phyloP scores from a whole-genome alignment of 768 basidiomycete species.

The Crepidotus variabilis region DNA sequence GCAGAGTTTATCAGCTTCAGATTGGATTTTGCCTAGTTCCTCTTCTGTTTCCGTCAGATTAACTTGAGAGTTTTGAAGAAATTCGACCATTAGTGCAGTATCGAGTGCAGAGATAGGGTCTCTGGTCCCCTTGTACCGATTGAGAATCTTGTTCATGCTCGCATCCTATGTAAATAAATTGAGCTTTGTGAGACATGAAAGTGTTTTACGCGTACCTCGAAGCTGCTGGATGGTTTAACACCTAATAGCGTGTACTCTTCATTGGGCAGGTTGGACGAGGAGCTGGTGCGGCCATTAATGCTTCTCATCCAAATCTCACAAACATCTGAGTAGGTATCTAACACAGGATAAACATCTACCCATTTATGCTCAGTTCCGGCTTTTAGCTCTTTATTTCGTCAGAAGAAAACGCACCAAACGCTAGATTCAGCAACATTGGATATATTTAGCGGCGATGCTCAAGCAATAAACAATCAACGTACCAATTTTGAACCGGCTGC shows the following conservation, averaged over 20 bases:
- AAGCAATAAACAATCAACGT: too few species aligned
- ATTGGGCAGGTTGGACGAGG: background rate
- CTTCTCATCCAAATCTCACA: background rate
- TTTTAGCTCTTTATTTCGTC: background rate
- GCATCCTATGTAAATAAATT: background rate
- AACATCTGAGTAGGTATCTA: background rate
- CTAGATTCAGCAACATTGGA: background rate
- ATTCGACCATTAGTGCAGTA: background rate
- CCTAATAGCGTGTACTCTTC: background rate
- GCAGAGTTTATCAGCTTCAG: background rate
- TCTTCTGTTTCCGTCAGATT: background rate
- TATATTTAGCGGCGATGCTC: background rate
- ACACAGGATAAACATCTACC: background rate
- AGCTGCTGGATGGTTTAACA: background rate
- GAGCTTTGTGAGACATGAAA: background rate
- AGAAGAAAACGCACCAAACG: background rate
- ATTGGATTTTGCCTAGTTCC: background rate
- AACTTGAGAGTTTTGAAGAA: background rate
- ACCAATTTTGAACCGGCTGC: too few species aligned
- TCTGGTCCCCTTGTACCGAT: background rate
- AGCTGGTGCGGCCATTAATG: background rate
- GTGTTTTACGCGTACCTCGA: background rate
- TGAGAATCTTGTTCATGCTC: background rate
- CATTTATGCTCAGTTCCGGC: background rate
- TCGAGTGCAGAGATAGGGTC: background rate